A percentile compares a stretch with the other conserved stretches of the same genome.
phyloP scores from a whole-genome alignment of 1,284 basidiomycete genomes.

The Mixia osmundae region DNA sequence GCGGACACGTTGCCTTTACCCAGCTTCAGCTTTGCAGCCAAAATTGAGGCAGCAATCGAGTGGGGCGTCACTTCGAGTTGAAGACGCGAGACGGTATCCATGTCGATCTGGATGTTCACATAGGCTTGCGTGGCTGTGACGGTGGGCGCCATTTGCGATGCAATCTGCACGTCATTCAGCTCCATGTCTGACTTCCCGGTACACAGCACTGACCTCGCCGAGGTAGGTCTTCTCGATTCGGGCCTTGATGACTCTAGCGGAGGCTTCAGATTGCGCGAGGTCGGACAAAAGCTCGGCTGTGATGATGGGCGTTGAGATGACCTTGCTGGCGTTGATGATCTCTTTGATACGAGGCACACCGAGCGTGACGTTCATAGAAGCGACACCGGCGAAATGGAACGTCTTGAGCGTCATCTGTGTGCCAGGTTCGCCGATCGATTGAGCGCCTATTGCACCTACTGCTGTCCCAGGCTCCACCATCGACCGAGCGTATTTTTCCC shows the following conservation, averaged over 20 bases:
- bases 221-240: constrained; percentile 85
- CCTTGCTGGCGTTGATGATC: constrained; percentile 95
- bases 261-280: constrained; percentile 47
- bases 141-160: constrained; percentile 79
- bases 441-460: constrained; percentile 92
- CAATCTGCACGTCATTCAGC: constrained; percentile 33
- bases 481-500: constrained; percentile 75
- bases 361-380: constrained; percentile 98
- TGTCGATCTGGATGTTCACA: constrained; percentile 79
- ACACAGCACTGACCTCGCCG: constrained; percentile 44
- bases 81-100: constrained; percentile 64
- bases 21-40: constrained; percentile 86
- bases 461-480: constrained; percentile 94
- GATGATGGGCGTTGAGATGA: constrained; percentile 94
- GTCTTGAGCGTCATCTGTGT: constrained; percentile 99
- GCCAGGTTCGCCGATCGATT: constrained; percentile 97
- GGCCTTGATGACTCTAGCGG: constrained; percentile 92
- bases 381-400: constrained; percentile 99
- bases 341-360: constrained; percentile 99
- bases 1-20: no score
- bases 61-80: constrained; percentile 81
- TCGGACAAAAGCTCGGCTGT: constrained; percentile 70
- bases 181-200: background rate
- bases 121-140: constrained; percentile 86
- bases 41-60: no score